Conservation (phyloP, 2,329 filamentous ascomycete species). For the Xylariomycetidae sp. region DNA sequence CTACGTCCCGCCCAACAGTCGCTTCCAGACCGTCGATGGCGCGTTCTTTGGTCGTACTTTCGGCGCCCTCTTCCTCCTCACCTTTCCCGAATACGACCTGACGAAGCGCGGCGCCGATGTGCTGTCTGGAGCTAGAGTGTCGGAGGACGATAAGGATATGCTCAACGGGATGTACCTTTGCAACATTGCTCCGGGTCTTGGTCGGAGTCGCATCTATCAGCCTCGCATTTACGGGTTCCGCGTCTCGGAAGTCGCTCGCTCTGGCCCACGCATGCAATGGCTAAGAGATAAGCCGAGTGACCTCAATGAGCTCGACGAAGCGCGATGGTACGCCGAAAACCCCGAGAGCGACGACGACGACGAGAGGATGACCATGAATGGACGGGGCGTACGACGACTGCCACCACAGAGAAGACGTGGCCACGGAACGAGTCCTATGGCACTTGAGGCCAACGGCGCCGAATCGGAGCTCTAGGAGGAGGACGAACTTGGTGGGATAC, state of each 20-base stretch:
- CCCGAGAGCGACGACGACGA: conserved; percentile 54
- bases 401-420: conserved; percentile 36
- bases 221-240: conserved; percentile 95
- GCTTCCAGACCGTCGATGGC: conserved; percentile 95
- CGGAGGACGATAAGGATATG: conserved; percentile 41
- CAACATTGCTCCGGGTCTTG: conserved; percentile 86
- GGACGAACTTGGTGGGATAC: conserved; percentile 1
- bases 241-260: conserved; percentile 83
- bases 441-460: conserved; percentile 48
- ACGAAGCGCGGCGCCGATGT: conserved; percentile 61
- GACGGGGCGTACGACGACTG: conserved; percentile 35
- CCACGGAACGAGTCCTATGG: conserved; percentile 53
- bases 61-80: conserved; percentile 94
- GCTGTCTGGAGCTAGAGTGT: conserved; percentile 36
- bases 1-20: conserved; percentile 93
- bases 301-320: conserved; percentile 78
- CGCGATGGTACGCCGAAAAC: conserved; percentile 46
- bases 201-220: conserved; percentile 79
- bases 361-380: conserved; percentile 41
- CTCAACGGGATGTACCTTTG: conserved; percentile 83
- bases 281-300: conserved; percentile 76
- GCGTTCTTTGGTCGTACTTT: conserved; percentile 98
- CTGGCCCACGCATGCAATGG: conserved; percentile 96
- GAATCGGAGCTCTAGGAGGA: conserved; percentile 46
- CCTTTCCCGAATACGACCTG: conserved; percentile 92